Conservation (phyloP, 352 stramenopile species). For the Pythium aphanidermatum region DNA sequence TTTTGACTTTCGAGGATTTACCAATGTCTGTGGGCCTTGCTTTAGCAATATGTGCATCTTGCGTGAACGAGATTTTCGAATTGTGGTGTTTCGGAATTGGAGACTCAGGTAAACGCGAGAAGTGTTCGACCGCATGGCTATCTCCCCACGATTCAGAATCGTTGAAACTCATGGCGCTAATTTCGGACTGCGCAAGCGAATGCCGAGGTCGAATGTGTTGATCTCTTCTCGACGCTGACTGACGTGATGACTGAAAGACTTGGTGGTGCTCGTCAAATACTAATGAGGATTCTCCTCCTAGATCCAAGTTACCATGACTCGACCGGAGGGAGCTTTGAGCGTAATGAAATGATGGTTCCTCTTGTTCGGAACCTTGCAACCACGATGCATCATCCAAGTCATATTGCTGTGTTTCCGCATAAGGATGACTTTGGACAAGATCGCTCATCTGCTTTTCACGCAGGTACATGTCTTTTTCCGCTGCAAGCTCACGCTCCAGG, state of each 20-base stretch:
- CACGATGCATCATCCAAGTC: slow-evolving; percentile 10
- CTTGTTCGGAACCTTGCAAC: slow-evolving; percentile 7
- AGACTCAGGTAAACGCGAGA: slow-evolving; percentile 33
- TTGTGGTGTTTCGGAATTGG: slow-evolving; percentile 18
- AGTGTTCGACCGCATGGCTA: slow-evolving; percentile 19
- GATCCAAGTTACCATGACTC: slow-evolving; percentile 29
- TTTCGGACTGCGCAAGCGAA: slow-evolving; percentile 34
- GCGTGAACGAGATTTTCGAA: not conserved
- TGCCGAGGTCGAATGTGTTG: not conserved
- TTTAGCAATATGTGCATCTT: no score
- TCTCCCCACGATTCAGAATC: slow-evolving; percentile 72
- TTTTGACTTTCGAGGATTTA: no score
- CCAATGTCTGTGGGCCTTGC: not conserved
- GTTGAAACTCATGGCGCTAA: slow-evolving; percentile 73
- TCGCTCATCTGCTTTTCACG: slow-evolving; percentile 25
- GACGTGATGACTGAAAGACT: slow-evolving; percentile 12
- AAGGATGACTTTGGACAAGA: slow-evolving; percentile 11
- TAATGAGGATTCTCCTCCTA: slow-evolving; percentile 34
- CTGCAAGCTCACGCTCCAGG: slow-evolving; percentile 56
- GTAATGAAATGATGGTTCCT: not conserved
- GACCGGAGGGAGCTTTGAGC: not conserved
- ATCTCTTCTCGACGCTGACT: not conserved
- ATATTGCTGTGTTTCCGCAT: not conserved
- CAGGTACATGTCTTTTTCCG: slow-evolving; percentile 53
- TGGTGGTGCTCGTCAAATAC: slow-evolving; percentile 29